phyloP scores from a whole-genome alignment of 108 stramenopile species.

The Nitzschia putrida region DNA sequence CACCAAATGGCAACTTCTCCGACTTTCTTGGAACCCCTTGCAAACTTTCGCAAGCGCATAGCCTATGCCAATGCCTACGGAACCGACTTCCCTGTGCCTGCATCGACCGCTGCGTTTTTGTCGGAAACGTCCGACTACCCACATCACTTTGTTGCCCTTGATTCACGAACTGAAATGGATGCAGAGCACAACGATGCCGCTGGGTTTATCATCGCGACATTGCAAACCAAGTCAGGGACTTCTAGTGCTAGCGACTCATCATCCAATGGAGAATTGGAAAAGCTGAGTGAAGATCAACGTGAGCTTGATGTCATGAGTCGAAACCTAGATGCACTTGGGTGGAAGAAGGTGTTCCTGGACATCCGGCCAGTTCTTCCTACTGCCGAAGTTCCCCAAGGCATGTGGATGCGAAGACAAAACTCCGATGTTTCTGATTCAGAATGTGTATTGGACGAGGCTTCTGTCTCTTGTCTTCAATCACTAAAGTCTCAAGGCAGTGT shows the following conservation, averaged over 20 bases:
- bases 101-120: slow-evolving; percentile 80
- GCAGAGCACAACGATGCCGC: slow-evolving; percentile 9
- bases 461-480: neutral
- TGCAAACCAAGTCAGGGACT: slow-evolving; percentile 6
- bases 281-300: slow-evolving; percentile 14
- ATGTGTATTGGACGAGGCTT: neutral
- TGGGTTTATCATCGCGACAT: slow-evolving; percentile 28
- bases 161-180: neutral
- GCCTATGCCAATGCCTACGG: slow-evolving; percentile 89
- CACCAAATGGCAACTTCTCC: slow-evolving; percentile 45
- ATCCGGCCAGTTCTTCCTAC: slow-evolving; percentile 59
- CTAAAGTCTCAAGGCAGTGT: slow-evolving; percentile 11
- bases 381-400: slow-evolving; percentile 23
- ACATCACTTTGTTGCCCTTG: slow-evolving; percentile 37
- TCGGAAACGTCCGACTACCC: slow-evolving; percentile 55
- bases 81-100: slow-evolving; percentile 88
- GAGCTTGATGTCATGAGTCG: slow-evolving; percentile 65
- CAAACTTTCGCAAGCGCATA: slow-evolving; percentile 67
- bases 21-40: slow-evolving; percentile 59
- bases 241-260: neutral
- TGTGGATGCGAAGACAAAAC: neutral
- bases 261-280: neutral
- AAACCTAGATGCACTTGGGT: slow-evolving; percentile 76
- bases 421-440: neutral
- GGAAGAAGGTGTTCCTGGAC: slow-evolving; percentile 90